Base-by-base conservation (phyloP, 2,329 filamentous ascomycete genomes). In the Exophiala sp. region DNA sequence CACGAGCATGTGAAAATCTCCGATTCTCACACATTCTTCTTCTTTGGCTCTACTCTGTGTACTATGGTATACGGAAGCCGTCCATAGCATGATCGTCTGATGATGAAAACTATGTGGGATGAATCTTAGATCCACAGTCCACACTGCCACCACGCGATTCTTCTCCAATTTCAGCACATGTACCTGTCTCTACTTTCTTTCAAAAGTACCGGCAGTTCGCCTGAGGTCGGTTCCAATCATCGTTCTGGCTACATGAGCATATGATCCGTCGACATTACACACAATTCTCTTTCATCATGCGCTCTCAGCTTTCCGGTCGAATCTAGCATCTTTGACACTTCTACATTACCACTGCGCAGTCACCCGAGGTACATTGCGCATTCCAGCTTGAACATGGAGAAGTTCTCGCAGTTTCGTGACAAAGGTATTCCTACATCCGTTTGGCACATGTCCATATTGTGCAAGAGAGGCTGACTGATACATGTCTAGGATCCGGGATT, bases 351-450 rank as follows among this genome's bases (percentile, higher is more conserved):
- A 20, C 43, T 33, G 50, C 36, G n/a, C 14, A 36, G 35, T 47
- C 40, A 14, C 14, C 36, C 39, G 32, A 40, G 51, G 55, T 45
- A 29, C 51, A 18, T 21, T 29, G 8, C 12, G 7, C 16, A 24
- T 29, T 29, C 24, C 24, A n/a, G 20, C 20, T 43, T 43, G 51
- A 57, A 38, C 34, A 96, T 96, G 91, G 91, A 96, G 78, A 96
- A 95, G 71, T 96, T 89, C 71, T 92, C 89, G 53, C 90, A 95
- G 70, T 96, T 89, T 68, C 86, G 91, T 65, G 91, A 96, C 73
- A 84, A 87, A 83, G 91, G 91, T 89, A 76, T 61, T 57, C 16
- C 39, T 16, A 32, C 54, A 54, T 5, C 39, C 51, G 48, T 47
- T 20, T 11, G 34, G 41, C 42, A 35, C 33, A 18, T 32, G 16